Base-by-base conservation (phyloP, 495 filamentous ascomycete species). In the Mytilinidion resinicola region DNA sequence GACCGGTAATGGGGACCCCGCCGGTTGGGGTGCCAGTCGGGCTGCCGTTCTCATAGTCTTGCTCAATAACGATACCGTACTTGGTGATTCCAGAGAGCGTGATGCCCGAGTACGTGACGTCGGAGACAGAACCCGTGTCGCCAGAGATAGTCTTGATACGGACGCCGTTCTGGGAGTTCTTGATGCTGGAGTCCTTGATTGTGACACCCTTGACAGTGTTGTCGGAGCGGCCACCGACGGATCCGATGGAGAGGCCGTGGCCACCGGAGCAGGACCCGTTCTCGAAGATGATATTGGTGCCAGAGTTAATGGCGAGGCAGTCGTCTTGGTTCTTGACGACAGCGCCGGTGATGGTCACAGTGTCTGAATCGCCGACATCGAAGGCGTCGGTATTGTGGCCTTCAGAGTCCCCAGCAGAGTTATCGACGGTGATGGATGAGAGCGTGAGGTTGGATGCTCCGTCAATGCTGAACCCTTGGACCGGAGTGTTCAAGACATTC, bases 321-420 rank as follows among this genome's bases (percentile, higher is more conserved):
- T 67, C 65, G 34, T 67, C 65, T 48, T 67, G 65, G 52, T 67
- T 67, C 51, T 59, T 59, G 43, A 67, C 49, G 36, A 55, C 59
- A 3, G 55, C 53, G 36, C 61, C 57, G 6, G 53, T 53, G 41
- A 67, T 59, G 38, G 74, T 78, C 15, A 85, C 71, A 14, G 74
- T 72, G 38, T 69, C 75, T 7, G 68, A 74, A 11, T 69, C 69
- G 48, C 81, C 77, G 59, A 87, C 72, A 59, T 86, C 84, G 65
- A 86, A 87, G 11, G 74, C 84, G 65, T 87, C 84, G 9, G 85
- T 86, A 72, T 87, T 88, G 60, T 84, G 80, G 34, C 78, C 83
- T 10, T 72, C 64, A 7, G 57, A 70, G 30, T 66, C 63, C 25
- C 82, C 84, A 14, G 73, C 82, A 1, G 74, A 75, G 73, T 86